A percentile compares a stretch with the other conserved stretches of the same genome.
phyloP scores from a whole-genome alignment of 2,329 filamentous ascomycete genomes.

The Daldinia sp. region DNA sequence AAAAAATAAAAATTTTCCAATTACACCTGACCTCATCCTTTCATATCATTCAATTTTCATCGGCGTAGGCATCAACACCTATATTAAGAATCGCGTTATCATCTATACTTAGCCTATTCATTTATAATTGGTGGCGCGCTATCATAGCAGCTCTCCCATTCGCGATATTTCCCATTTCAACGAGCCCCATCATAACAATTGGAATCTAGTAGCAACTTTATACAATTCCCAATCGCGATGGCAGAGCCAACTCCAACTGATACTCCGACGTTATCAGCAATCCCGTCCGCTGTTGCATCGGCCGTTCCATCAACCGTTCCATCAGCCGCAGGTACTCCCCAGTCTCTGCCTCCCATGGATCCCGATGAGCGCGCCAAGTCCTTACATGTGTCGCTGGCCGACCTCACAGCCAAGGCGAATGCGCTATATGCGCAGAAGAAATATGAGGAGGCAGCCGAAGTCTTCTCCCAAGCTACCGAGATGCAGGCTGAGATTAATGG shows the following conservation, averaged over 20 bases:
- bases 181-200: slow-evolving; percentile 11
- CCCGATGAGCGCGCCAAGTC: slow-evolving; percentile 57
- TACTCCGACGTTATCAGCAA: slow-evolving; percentile 40
- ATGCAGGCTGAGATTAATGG: slow-evolving; percentile 92
- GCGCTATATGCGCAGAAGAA: slow-evolving; percentile 90
- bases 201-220: slow-evolving; percentile 9
- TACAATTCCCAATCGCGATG: slow-evolving; percentile 38
- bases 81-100: not conserved
- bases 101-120: not conserved
- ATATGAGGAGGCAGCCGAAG: slow-evolving; percentile 83
- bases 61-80: not conserved
- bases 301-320: slow-evolving; percentile 25
- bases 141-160: not conserved
- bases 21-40: slow-evolving; percentile 2
- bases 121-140: not conserved
- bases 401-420: slow-evolving; percentile 81
- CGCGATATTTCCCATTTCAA: not conserved
- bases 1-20: not conserved
- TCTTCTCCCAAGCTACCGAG: slow-evolving; percentile 88
- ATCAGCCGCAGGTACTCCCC: slow-evolving; percentile 42
- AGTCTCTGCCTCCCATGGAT: slow-evolving; percentile 47
- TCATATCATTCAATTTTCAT: not conserved
- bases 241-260: slow-evolving; percentile 45
- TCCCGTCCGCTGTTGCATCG: slow-evolving; percentile 45
- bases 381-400: slow-evolving; percentile 72